Base-by-base conservation (phyloP, 805 yeast species). In the Candida parachauliodes region DNA sequence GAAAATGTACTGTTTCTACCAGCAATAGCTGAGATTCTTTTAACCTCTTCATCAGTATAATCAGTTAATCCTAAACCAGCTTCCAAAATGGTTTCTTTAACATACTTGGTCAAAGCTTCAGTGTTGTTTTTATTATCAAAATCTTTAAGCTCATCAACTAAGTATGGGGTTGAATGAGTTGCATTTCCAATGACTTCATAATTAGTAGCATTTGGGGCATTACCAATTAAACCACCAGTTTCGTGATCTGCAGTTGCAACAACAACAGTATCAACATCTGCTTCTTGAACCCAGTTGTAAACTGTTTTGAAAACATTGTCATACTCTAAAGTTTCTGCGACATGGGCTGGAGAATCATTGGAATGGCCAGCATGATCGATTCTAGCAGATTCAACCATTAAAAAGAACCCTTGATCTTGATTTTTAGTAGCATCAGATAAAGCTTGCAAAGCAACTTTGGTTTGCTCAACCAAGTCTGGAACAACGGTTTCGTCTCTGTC, bases 361-460 rank as follows among this genome's bases (percentile, higher is more conserved):
- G 74, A 80, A 62, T 88, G 97, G 32, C 96, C 96, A 4, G 95
- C 95, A 55, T 88, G 96, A 62, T 88, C 97, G 51, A 89, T 88
- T 57, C 96, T 74, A 5, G 95, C 84, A 9, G 96, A 95, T 66
- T 88, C 96, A 38, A 88, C 77, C 59, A 89, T 58, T 39, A 88
- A 57, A 65, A 89, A 88, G 59, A 89, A 88, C 0, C 96, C 96
- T 48, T 83, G 62, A 15, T 86, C 93, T 2, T 83, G 73, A 48
- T 86, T 74, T 44, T 72, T 62, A 1, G 94, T 75, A 17, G 91
- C 88, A 39, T 74, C 65, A 3, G 73, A 63, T 48, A 88, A 68
- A 0, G 88, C 79, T 23, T 68, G 76, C 48, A 88, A 61, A 0
- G 96, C 96, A 7, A 85, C 78, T 27, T 67, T 54, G 3, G 88